These are phyloP conservation scores for Aristolochia fimbriata DNA, from an alignment of 164 flowering plant species.

Conservation along the genomic window DNA sequence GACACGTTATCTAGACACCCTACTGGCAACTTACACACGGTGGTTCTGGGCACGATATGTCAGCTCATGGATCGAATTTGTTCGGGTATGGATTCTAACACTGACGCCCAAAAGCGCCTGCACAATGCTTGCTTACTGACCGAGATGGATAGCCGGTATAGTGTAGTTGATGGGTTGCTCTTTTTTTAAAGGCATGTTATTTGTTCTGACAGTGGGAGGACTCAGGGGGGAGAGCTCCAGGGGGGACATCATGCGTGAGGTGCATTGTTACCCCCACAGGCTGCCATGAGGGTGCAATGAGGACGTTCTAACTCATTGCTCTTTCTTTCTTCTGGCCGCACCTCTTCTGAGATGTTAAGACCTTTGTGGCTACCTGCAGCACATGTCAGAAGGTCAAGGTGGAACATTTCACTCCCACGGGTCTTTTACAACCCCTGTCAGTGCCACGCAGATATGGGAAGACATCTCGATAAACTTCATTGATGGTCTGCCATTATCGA, in stretches of 20 bases:
- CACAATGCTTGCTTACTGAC: too few relatives aligned
- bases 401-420: neutral
- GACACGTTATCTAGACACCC: too few relatives aligned
- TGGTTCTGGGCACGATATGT: too few relatives aligned
- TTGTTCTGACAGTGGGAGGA: neutral
- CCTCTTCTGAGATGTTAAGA: neutral
- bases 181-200: neutral
- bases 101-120: too few relatives aligned
- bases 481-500: neutral
- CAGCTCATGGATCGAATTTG: too few relatives aligned
- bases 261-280: neutral
- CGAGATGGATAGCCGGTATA: too few relatives aligned
- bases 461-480: conserved; percentile 12
- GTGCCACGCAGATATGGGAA: conserved; percentile 5
- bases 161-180: neutral
- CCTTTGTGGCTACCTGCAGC: too few relatives aligned
- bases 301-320: neutral
- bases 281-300: neutral
- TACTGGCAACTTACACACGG: too few relatives aligned
- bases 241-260: neutral
- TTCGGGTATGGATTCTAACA: too few relatives aligned
- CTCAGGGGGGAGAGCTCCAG: too few relatives aligned
- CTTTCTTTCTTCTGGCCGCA: neutral
- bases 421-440: conserved; percentile 7
- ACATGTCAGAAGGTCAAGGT: neutral